Conservation (phyloP, 768 basidiomycete genomes). For the Asterophora lycoperdoides region DNA sequence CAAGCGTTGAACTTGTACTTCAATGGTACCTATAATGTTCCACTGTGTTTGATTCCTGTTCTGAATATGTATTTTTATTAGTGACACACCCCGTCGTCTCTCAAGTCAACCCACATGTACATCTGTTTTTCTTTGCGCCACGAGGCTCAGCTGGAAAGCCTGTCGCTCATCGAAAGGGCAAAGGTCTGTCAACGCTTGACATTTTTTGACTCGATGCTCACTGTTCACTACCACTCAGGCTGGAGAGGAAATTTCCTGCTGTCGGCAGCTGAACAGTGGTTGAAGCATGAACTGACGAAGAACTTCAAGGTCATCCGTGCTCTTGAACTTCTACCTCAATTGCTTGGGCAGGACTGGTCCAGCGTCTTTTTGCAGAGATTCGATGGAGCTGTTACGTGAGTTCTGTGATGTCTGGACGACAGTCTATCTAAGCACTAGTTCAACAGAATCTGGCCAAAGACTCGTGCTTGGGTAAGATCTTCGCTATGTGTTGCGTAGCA, state of each 20-base stretch:
- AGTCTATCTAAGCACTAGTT: conserved; percentile 13
- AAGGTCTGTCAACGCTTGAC: conserved; percentile 43
- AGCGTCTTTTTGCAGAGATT: conserved; percentile 95
- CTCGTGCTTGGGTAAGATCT: conserved; percentile 58
- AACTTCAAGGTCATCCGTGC: conserved; percentile 98
- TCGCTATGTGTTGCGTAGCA: conserved; percentile 4
- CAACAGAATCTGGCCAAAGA: conserved; percentile 78
- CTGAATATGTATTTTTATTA: conserved; percentile 21
- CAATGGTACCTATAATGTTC: conserved; percentile 48
- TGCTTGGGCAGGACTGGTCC: conserved; percentile 94
- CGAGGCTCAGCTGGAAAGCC: conserved; percentile 88
- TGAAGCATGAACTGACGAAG: conserved; percentile 94
- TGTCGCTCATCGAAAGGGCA: conserved; percentile 90
- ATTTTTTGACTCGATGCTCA: not conserved
- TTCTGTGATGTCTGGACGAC: conserved; percentile 23
- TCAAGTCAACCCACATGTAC: conserved; percentile 90
- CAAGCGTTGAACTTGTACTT: conserved; percentile 87
- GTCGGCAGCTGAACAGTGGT: conserved; percentile 90
- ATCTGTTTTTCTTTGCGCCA: conserved; percentile 93
- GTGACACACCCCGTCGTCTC: conserved; percentile 93
- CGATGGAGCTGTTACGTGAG: conserved; percentile 83
- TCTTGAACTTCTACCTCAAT: conserved; percentile 88
- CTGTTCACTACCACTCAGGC: conserved; percentile 36
- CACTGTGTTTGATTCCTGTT: not conserved
- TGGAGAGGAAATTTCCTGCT: conserved; percentile 95